Base-by-base conservation (phyloP, 2,329 filamentous ascomycete species). In the Cadophora sp. region DNA sequence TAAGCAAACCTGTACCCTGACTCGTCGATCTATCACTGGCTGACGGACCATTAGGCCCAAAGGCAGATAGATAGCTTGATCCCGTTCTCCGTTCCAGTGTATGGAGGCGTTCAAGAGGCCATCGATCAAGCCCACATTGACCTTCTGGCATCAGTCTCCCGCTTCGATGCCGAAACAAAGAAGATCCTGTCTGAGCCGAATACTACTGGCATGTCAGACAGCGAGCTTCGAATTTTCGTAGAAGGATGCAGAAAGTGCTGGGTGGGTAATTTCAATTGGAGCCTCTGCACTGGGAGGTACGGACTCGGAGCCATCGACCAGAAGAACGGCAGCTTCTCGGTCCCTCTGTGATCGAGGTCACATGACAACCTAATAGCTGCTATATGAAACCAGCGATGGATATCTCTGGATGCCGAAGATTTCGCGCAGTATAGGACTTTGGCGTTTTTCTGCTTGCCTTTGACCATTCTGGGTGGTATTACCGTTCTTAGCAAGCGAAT, bases 201-300 rank as follows among this genome's bases (percentile, higher is more conserved):
- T 14, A 30, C 59, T 24, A 63, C 60, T 16, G 61, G 20, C 7
- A 59, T 63, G 30, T 66, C 65, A n/a, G 53, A 66, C 51, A 27
- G 41, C n/a, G 60, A 63, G 20, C 59, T 67, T 20, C 59, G 59
- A n/a, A 18, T 50, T 9, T 70, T 70, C 36, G 33, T 70, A 9
- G 20, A 65, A 13, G 64, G 64, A 11, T 65, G 64, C 9, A 63
- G 64, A 47, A 59, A 62, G 11, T 62, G 61, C 43, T 68, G 66
- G 39, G 59, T 64, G 16, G 67, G 69, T 1, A 69, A 69, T 50
- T 68, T 68, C 33, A 65, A 61, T 24, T 69, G 67, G 69, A 68
- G 65, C 27, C 36, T 67, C 18, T 61, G 47, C 48, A 64, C 65
- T 56, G 65, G 65, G 13, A 50, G 65, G 41, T 67, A 61, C 47